Evolutionary conservation across 2,329 filamentous ascomycete species (phyloP), one percentile per base, ranked within the genome.

Genomic region (Scedosporium minutisporum): DNA sequence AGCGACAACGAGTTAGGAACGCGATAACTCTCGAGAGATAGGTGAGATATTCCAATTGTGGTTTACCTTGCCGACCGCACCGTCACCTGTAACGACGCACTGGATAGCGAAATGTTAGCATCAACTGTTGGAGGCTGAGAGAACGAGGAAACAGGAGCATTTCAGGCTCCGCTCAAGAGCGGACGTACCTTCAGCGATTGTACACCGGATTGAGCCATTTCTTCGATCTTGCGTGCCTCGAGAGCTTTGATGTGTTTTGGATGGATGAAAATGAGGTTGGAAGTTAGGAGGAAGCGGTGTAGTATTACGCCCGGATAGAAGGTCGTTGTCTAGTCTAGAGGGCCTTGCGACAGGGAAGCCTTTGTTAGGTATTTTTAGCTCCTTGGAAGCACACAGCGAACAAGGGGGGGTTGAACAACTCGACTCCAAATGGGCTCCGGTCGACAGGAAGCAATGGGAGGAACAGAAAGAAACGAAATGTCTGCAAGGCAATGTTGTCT

Each of bases 41-140:
- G 60, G 33, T 38, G 33, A 14, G 10, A 12, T 38, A 10, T 38
- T 38, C 10, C 33, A 38, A 38, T 57, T 23, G 6, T 21, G 63
- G 75, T 81, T 78, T 78, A 96, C 93, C 86, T 99, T 99, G 78
- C 95, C 95, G 71, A 99, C 95, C 75, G 95, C 95, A 90, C 95
- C 95, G 77, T 99, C 95, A 80, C 95, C 95, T 66, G 95, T 97
- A 74, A 99, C 95, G 75, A 99, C 95, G 77, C 95, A 99, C 92
- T 97, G 70, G 63, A 63, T 44, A 65, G 62, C 69, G 71, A 73
- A 74, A 68, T 67, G 72, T 78, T 74, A 76, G 73, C 70, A 68
- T 70, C 61, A 60, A 62, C 62, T 60, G 62, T 63, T 66, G 64
- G 59, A 65, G 65, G 65, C 62, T 41, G 18, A 23, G 48, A 38